Evolutionary conservation across 352 stramenopile species (phyloP).

Genomic region (Phytophthora cactorum): DNA sequence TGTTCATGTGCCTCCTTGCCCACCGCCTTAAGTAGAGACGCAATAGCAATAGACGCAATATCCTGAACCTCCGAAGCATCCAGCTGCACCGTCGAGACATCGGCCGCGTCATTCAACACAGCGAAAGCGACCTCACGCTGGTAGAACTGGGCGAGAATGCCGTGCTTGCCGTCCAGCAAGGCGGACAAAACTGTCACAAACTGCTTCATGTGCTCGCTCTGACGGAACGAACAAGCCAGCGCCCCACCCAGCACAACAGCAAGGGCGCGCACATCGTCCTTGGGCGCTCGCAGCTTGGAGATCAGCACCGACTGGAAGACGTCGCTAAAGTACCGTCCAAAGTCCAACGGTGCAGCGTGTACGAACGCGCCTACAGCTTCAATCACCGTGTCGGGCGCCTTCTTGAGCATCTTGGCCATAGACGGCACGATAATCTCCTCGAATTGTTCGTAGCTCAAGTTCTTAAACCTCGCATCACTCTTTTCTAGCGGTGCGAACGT

Average conservation of each 20-base stretch:
- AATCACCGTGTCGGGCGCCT: slow-evolving; percentile 78
- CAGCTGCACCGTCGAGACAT: slow-evolving; percentile 37
- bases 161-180: slow-evolving; percentile 82
- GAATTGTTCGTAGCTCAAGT: slow-evolving; percentile 65
- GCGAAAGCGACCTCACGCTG: slow-evolving; percentile 76
- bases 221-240: slow-evolving; percentile 56
- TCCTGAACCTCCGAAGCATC: slow-evolving; percentile 39
- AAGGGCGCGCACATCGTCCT: slow-evolving; percentile 74
- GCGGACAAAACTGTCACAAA: slow-evolving; percentile 63
- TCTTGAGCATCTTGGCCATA: slow-evolving; percentile 83
- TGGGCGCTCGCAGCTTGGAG: slow-evolving; percentile 82
- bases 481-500: slow-evolving; percentile 43
- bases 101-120: slow-evolving; percentile 67
- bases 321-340: slow-evolving; percentile 62
- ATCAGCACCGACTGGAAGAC: slow-evolving; percentile 77
- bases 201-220: slow-evolving; percentile 56
- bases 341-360: slow-evolving; percentile 57
- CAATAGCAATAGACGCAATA: slow-evolving; percentile 53
- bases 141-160: slow-evolving; percentile 90
- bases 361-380: slow-evolving; percentile 66
- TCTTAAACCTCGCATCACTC: slow-evolving; percentile 57
- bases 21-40: slow-evolving; percentile 72
- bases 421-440: slow-evolving; percentile 67
- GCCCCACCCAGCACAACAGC: slow-evolving; percentile 58
- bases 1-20: slow-evolving; percentile 87